Conservation (phyloP, 2,329 filamentous ascomycete species). For the Phoma sp. region DNA sequence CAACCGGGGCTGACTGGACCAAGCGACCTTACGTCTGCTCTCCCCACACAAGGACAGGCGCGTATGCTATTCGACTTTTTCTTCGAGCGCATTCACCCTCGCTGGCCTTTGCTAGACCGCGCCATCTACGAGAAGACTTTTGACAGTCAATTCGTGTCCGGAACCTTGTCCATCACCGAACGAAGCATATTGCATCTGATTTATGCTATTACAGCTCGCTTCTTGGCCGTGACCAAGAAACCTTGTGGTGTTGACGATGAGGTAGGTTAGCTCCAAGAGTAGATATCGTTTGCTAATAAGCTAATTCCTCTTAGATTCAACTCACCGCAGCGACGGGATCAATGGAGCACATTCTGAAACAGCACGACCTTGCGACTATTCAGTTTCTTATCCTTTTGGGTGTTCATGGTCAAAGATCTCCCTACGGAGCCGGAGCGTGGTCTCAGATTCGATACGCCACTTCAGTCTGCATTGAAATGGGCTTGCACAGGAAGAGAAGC, state of each 20-base stretch:
- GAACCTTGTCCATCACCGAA: constrained; percentile 28
- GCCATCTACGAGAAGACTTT: constrained; percentile 32
- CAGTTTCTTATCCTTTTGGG: constrained; percentile 37
- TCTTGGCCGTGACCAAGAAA: constrained; percentile 35
- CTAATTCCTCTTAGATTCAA: constrained; percentile 20
- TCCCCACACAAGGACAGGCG: constrained; percentile 25
- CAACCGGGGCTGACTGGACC: background rate
- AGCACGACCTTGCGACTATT: constrained; percentile 34
- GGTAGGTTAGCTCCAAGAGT: constrained; percentile 2
- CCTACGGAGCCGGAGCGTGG: constrained; percentile 39
- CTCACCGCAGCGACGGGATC: constrained; percentile 32
- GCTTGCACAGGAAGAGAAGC: constrained; percentile 37
- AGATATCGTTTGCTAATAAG: background rate
- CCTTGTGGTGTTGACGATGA: constrained; percentile 35
- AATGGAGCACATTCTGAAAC: constrained; percentile 35
- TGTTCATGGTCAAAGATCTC: constrained; percentile 36
- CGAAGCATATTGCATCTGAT: constrained; percentile 35
- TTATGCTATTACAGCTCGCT: constrained; percentile 38
- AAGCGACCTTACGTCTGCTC: background rate
- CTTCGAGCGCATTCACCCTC: constrained; percentile 36
- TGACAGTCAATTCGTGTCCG: constrained; percentile 29
- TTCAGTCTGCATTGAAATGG: constrained; percentile 38
- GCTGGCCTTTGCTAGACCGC: constrained; percentile 36
- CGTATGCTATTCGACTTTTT: constrained; percentile 34
- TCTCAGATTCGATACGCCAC: constrained; percentile 38